Conservation (phyloP, 768 basidiomycete species). For the Boletus patriciae region DNA sequence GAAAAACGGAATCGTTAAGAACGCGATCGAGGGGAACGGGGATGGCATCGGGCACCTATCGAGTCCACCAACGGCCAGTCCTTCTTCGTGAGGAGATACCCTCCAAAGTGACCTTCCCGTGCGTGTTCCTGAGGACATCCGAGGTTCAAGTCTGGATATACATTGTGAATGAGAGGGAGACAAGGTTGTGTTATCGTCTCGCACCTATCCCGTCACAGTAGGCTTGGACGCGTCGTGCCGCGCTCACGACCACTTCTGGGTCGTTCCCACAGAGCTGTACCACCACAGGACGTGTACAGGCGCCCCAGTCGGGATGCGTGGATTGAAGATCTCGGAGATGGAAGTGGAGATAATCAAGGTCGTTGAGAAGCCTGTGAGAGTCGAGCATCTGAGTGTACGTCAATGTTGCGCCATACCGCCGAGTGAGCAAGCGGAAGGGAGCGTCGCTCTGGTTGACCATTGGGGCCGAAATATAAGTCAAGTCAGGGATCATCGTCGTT, state of each 20-base stretch:
- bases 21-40: neutral
- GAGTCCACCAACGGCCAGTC: conserved; percentile 69
- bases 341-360: conserved; percentile 62
- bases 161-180: conserved; percentile 12
- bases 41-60: conserved; percentile 48
- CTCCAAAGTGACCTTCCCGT: conserved; percentile 65
- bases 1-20: neutral
- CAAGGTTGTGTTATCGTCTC: conserved; percentile 1
- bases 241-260: conserved; percentile 57
- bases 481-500: conserved; percentile 21
- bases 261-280: conserved; percentile 77
- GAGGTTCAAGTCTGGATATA: conserved; percentile 67
- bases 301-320: conserved; percentile 13
- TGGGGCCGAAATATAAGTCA: conserved; percentile 58
- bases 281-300: conserved; percentile 50
- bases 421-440: conserved; percentile 65
- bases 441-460: conserved; percentile 83
- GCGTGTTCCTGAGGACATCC: conserved; percentile 79
- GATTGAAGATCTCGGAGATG: conserved; percentile 56
- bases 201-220: conserved; percentile 72
- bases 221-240: conserved; percentile 56
- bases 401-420: conserved; percentile 62
- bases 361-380: conserved; percentile 59
- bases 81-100: conserved; percentile 69
- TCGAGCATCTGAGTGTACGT: conserved; percentile 79